These are phyloP conservation scores for Calonectria pauciramosa DNA, from an alignment of 2,329 filamentous ascomycete species.

Conservation along the genomic window DNA sequence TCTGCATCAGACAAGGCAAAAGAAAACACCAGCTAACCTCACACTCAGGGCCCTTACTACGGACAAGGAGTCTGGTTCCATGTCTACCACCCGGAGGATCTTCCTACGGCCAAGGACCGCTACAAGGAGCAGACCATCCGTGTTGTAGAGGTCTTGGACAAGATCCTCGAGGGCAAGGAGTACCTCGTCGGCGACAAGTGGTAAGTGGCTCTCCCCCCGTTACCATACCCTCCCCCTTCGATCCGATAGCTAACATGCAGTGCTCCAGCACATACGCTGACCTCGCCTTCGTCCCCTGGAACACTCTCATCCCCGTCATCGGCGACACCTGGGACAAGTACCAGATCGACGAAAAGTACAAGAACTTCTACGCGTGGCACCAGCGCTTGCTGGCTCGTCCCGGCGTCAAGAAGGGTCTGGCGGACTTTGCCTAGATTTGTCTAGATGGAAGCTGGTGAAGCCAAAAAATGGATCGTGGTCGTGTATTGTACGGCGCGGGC, in stretches of 20 bases:
- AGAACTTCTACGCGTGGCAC: slow-evolving; percentile 53
- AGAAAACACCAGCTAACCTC: background rate
- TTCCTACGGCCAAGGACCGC: slow-evolving; percentile 48
- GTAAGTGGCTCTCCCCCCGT: slow-evolving; percentile 36
- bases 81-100: slow-evolving; percentile 44
- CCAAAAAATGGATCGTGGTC: background rate
- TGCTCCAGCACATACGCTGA: slow-evolving; percentile 50
- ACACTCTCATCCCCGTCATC: slow-evolving; percentile 30
- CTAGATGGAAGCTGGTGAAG: background rate
- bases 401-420: slow-evolving; percentile 36
- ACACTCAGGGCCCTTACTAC: slow-evolving; percentile 52
- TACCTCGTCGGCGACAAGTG: slow-evolving; percentile 53
- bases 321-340: slow-evolving; percentile 38
- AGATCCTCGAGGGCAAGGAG: slow-evolving; percentile 50
- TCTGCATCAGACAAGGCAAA: background rate
- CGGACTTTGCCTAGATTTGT: background rate
- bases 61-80: slow-evolving; percentile 52
- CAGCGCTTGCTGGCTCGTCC: slow-evolving; percentile 49
- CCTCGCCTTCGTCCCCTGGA: slow-evolving; percentile 51
- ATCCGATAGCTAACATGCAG: background rate
- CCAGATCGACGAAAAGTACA: slow-evolving; percentile 50
- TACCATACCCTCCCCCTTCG: background rate
- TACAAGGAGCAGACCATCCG: slow-evolving; percentile 49
- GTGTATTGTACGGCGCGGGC: slow-evolving; percentile 6
- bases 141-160: slow-evolving; percentile 49